These are phyloP conservation scores for Straminergon stramineum DNA, from an alignment of 225 moss, liverwort and hornwort species.

Conservation along the genomic window DNA sequence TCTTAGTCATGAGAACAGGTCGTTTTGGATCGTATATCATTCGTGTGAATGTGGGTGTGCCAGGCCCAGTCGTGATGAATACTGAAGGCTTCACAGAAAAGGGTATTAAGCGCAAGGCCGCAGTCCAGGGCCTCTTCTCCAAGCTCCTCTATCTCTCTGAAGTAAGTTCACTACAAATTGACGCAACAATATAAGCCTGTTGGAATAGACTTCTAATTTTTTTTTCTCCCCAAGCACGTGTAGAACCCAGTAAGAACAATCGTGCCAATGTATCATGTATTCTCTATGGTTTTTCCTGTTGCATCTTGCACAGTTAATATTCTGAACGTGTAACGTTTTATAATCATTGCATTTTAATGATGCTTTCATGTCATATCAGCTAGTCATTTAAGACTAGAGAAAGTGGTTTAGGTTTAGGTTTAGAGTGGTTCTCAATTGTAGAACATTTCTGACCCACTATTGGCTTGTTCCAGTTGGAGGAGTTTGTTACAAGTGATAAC, in stretches of 20 bases:
- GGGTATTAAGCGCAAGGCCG: conserved; percentile 91
- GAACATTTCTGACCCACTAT: neutral
- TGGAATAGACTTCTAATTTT: neutral
- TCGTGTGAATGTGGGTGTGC: neutral
- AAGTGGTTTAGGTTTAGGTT: neutral
- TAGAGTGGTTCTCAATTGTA: neutral
- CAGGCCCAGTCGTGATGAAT: conserved; percentile 86
- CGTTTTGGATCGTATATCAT: neutral
- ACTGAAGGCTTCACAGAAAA: conserved; percentile 94
- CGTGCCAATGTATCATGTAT: neutral
- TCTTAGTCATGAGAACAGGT: neutral
- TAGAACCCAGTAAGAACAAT: neutral
- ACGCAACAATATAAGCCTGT: neutral
- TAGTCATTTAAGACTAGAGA: neutral
- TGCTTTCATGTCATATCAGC: neutral
- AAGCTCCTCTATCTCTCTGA: conserved; percentile 94
- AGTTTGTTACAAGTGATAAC: conserved; percentile 71
- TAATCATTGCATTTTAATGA: neutral
- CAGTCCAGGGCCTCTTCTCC: conserved; percentile 91
- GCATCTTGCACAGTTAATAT: neutral
- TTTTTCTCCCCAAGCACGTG: neutral
- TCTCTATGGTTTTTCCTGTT: neutral
- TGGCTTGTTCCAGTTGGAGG: conserved; percentile 62
- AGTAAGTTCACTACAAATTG: conserved; percentile 22
- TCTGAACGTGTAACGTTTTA: neutral